Base-by-base conservation (phyloP, 164 flowering plant species). In the Umbilicus rupestris region DNA sequence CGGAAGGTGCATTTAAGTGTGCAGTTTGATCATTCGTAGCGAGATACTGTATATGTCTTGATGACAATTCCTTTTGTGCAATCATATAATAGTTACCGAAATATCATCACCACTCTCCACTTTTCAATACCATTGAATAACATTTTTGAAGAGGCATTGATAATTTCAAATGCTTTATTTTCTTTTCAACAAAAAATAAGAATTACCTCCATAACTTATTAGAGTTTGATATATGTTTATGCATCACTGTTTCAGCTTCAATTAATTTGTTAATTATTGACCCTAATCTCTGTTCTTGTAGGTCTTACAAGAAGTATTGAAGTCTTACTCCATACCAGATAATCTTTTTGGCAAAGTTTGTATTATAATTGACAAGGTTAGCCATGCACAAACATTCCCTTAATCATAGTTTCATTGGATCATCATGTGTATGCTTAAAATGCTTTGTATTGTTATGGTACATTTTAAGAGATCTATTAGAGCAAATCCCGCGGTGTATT, bases 261-360 rank as follows among this genome's bases (percentile, higher is more conserved):
- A 12, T n/a, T 31, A 10, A 33, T 31, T 29, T n/a, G 17, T 37
- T 63, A 35, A 6, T n/a, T 63, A 15, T 37, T 37, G 65, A 15
- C 12, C n/a, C 46, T 63, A 15, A 63, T 37, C 3, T 63, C 65
- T 9, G 42, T 33, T 26, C 15, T 68, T 66, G 14, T 79, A 91
- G 97, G 93, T 94, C 77, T 74, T 94, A 67, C 97, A 91, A 78
- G 97, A 87, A 74, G 85, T 89, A 28, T 66, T 94, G 65, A 84
- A 73, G 66, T 67, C 78, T 67, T 87, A 87, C 69, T 78, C 82
- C 8, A 68, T 94, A 68, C 89, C 96, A 35, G 89, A 91, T 65
- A 70, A 70, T 67, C 72, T 77, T 73, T 91, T 94, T 82, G 85
- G 84, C 64, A 86, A 82, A 74, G 95, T 91, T 66, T 94, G 96